These are phyloP conservation scores for Podaxis pistillaris DNA, from an alignment of 768 basidiomycete species.

Conservation along the genomic window DNA sequence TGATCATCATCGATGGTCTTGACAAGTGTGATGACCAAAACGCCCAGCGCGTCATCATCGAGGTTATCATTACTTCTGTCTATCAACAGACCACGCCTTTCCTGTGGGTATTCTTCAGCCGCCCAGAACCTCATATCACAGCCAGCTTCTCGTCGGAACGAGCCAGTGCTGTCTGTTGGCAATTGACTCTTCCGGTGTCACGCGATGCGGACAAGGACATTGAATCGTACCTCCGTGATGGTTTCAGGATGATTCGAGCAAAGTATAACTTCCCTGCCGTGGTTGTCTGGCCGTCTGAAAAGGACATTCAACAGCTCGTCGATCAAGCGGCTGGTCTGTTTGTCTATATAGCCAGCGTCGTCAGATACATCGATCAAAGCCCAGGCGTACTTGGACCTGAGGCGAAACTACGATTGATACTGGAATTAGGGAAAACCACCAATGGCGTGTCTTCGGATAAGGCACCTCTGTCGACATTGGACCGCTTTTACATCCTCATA, in stretches of 20 bases:
- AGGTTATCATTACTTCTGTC: conserved; percentile 1
- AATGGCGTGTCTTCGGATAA: not conserved
- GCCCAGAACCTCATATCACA: conserved; percentile 25
- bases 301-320: not conserved
- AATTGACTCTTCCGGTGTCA: conserved; percentile 10
- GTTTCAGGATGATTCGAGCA: conserved; percentile 13
- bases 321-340: not conserved
- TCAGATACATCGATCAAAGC: not conserved
- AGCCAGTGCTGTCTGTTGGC: not conserved
- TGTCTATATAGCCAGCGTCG: not conserved
- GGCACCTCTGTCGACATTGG: not conserved
- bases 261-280: not conserved
- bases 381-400: not conserved
- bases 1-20: conserved; percentile 23
- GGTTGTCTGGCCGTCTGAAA: not conserved
- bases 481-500: not conserved
- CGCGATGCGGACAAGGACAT: conserved; percentile 20
- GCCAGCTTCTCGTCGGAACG: conserved; percentile 7
- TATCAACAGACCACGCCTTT: conserved; percentile 13
- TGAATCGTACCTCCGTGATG: conserved; percentile 14
- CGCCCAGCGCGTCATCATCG: conserved; percentile 18
- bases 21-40: conserved; percentile 21
- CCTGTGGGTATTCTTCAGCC: conserved; percentile 23
- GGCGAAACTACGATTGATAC: not conserved
- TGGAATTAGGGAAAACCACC: too few species aligned